A percentile compares a stretch with the other conserved stretches of the same genome.
These are phyloP conservation scores for Candida golubevii DNA, from an alignment of 805 yeast species.

Conservation along the genomic window DNA sequence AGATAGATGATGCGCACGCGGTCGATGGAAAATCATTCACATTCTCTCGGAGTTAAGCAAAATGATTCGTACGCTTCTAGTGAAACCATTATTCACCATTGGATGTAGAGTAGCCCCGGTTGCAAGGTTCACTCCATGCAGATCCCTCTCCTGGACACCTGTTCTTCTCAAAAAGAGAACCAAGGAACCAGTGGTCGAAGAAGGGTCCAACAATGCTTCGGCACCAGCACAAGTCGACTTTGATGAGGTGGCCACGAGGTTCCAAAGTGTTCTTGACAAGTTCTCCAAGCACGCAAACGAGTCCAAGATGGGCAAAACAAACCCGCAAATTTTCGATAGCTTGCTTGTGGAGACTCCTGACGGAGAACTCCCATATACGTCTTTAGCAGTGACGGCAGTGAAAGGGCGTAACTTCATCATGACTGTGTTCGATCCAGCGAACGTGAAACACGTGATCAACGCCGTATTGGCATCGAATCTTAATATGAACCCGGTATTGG, in stretches of 20 bases:
- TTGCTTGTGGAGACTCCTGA: constrained; percentile 49
- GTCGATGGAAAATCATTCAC: neutral
- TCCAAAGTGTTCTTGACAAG: constrained; percentile 45
- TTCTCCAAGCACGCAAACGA: constrained; percentile 58
- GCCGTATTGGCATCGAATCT: constrained; percentile 64
- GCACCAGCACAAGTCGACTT: constrained; percentile 19
- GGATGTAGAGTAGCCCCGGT: too few relatives aligned
- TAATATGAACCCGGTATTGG: constrained; percentile 77
- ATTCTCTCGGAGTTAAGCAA: neutral
- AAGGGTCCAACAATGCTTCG: constrained; percentile 3
- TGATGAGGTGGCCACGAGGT: constrained; percentile 38
- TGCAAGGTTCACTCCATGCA: too few relatives aligned
- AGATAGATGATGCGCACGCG: too few relatives aligned
- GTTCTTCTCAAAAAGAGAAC: constrained; percentile 12
- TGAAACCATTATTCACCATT: neutral
- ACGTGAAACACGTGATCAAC: constrained; percentile 64
- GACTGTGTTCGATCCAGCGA: constrained; percentile 84
- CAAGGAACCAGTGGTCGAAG: constrained; percentile 11
- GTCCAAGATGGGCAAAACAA: constrained; percentile 64
- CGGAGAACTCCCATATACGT: constrained; percentile 47
- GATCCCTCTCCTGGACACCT: neutral
- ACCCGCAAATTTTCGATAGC: constrained; percentile 61
- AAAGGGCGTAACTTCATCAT: constrained; percentile 68
- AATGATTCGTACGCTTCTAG: constrained; percentile 8
- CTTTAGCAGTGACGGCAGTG: constrained; percentile 65